Percentiles rank a stretch among this genome's conserved stretches.
phyloP scores from a whole-genome alignment of 2,329 filamentous ascomycete species.

The Fusarium neocosmosporiellum region DNA sequence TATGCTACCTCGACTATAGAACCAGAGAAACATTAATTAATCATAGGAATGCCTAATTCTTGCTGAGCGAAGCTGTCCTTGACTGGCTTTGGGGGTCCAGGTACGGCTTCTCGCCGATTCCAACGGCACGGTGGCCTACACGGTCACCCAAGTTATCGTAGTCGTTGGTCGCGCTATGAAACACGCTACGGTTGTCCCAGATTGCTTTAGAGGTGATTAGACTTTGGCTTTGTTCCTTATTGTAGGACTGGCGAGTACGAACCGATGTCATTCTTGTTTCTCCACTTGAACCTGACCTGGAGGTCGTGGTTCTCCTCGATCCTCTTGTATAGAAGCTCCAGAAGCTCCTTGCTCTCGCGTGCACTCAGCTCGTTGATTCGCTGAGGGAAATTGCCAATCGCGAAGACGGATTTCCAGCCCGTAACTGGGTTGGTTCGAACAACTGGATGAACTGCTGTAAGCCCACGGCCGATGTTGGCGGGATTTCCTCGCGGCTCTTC shows the following conservation, averaged over 20 bases:
- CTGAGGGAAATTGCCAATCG: conserved; percentile 55
- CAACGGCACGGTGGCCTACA: conserved; percentile 64
- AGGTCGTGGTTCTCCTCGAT: conserved; percentile 61
- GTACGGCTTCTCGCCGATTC: conserved; percentile 66
- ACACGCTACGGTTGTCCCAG: conserved; percentile 71
- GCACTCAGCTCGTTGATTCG: conserved; percentile 57
- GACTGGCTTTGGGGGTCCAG: conserved; percentile 62
- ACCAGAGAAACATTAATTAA: not conserved
- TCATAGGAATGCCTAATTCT: not conserved
- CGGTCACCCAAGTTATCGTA: conserved; percentile 64
- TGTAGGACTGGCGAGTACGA: not conserved
- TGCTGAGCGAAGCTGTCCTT: conserved; percentile 40
- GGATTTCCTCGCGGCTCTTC: conserved; percentile 49
- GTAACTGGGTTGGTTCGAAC: conserved; percentile 72
- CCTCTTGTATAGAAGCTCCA: conserved; percentile 54
- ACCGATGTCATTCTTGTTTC: conserved; percentile 54
- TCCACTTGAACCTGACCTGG: conserved; percentile 61
- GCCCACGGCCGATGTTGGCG: conserved; percentile 59
- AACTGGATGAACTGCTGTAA: conserved; percentile 65
- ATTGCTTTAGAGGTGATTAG: conserved; percentile 53
- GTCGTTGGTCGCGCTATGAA: conserved; percentile 69
- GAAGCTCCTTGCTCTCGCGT: conserved; percentile 55
- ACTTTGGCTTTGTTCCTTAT: fast-evolving
- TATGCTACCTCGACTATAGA: not conserved
- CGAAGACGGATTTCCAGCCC: conserved; percentile 65